Evolutionary conservation across 176 grass and related monocot genomes (phyloP).

Genomic region (Rhynchospora tenuis): DNA sequence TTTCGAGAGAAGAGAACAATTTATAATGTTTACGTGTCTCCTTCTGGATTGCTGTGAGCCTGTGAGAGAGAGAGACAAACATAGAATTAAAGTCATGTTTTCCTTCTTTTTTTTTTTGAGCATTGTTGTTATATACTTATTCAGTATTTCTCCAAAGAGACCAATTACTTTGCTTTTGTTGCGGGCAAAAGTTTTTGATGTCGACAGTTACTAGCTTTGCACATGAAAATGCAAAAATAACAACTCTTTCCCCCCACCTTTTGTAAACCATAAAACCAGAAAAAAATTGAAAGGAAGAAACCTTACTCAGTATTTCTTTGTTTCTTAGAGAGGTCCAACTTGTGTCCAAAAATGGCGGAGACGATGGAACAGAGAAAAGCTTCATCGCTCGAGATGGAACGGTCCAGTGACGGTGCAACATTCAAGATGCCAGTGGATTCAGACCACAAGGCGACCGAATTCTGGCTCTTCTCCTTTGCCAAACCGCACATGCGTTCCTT

Average conservation of each 20-base stretch:
- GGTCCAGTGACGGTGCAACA: neutral
- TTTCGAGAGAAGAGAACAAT: too few relatives aligned
- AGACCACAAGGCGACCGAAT: constrained; percentile 78
- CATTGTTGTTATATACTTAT: too few relatives aligned
- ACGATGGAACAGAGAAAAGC: neutral
- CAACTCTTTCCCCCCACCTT: neutral
- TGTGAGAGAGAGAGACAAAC: too few relatives aligned
- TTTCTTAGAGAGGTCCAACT: neutral
- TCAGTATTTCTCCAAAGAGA: too few relatives aligned
- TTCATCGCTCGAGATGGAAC: neutral
- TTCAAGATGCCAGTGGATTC: constrained; percentile 87
- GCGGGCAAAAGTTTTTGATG: too few relatives aligned
- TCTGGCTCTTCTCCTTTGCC: constrained; percentile 74
- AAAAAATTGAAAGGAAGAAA: neutral
- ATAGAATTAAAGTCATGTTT: too few relatives aligned
- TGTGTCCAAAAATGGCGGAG: neutral
- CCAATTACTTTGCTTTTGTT: too few relatives aligned
- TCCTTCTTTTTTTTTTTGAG: too few relatives aligned
- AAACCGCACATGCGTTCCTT: constrained; percentile 78
- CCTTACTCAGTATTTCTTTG: neutral
- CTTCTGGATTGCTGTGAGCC: too few relatives aligned
- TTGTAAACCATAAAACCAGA: neutral
- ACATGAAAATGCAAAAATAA: neutral
- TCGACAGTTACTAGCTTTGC: neutral
- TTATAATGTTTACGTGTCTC: too few relatives aligned